Conservation (phyloP, 2,329 filamentous ascomycete species). For the Penicillium sp. region DNA sequence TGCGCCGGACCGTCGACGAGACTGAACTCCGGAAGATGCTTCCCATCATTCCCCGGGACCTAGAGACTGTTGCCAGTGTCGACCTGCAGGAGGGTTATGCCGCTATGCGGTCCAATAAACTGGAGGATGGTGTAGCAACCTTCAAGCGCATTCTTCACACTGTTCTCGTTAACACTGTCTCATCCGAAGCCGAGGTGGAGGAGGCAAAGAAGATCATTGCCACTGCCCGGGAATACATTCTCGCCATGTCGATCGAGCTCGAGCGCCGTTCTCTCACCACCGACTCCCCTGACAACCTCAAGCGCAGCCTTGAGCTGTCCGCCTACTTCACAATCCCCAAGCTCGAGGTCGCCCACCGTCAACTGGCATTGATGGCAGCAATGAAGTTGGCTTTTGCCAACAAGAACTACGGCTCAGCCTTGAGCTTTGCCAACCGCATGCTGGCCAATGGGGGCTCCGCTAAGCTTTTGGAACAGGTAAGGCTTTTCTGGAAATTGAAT, state of each 20-base stretch:
- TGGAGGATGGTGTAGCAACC: constrained; percentile 74
- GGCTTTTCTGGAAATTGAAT: constrained; percentile 27
- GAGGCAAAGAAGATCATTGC: constrained; percentile 83
- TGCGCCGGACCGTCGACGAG: constrained; percentile 79
- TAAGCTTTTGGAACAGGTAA: constrained; percentile 83
- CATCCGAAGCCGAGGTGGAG: constrained; percentile 72
- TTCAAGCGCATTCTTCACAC: constrained; percentile 83
- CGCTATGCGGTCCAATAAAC: constrained; percentile 82
- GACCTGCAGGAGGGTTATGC: constrained; percentile 82
- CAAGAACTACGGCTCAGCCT: constrained; percentile 83
- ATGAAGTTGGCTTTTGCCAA: constrained; percentile 87
- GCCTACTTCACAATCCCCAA: constrained; percentile 99
- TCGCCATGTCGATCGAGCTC: constrained; percentile 90
- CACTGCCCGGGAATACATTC: constrained; percentile 77
- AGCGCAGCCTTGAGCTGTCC: constrained; percentile 80
- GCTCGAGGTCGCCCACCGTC: constrained; percentile 83
- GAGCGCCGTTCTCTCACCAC: constrained; percentile 57
- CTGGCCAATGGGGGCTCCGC: constrained; percentile 77
- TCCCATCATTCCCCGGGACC: constrained; percentile 76
- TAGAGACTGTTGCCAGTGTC: constrained; percentile 69
- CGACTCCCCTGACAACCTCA: constrained; percentile 60
- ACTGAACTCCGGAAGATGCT: constrained; percentile 78
- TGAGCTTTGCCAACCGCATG: constrained; percentile 91
- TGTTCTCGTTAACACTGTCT: constrained; percentile 78
- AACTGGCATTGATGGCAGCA: constrained; percentile 78